phyloP scores from a whole-genome alignment of 108 stramenopile genomes.

The Skeletonema marinoi region DNA sequence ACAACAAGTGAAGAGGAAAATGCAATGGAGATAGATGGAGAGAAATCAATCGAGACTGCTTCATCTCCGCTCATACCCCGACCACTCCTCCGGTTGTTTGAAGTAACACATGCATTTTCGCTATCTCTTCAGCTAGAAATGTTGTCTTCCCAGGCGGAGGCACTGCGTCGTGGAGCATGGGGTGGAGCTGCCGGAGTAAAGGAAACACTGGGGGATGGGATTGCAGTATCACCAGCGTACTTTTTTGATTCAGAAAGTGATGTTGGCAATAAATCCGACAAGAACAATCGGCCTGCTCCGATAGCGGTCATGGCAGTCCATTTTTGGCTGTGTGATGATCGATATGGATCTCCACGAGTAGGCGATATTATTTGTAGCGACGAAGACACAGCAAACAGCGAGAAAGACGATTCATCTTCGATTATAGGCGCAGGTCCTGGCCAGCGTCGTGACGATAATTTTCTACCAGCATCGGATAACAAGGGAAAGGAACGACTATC shows the following conservation, averaged over 20 bases:
- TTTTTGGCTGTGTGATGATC: constrained; percentile 89
- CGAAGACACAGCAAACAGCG: constrained; percentile 1
- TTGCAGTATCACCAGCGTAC: constrained; percentile 78
- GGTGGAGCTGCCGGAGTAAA: constrained; percentile 29
- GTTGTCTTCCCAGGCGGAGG: constrained; percentile 82
- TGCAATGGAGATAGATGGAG: constrained; percentile 18
- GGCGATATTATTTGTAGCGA: constrained; percentile 46
- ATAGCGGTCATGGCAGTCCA: constrained; percentile 70
- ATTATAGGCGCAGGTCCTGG: constrained; percentile 1
- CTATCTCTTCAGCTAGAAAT: constrained; percentile 86
- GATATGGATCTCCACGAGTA: constrained; percentile 77
- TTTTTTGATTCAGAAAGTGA: constrained; percentile 50
- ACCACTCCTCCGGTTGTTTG: constrained; percentile 75
- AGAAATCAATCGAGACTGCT: background rate
- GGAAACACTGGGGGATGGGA: constrained; percentile 22
- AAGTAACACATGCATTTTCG: constrained; percentile 79
- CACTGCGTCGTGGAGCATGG: constrained; percentile 81
- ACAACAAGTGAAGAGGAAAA: constrained; percentile 5
- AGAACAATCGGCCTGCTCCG: constrained; percentile 8
- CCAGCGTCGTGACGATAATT: constrained; percentile 32
- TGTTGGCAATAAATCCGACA: background rate
- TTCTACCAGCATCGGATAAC: constrained; percentile 31
- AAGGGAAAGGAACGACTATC: constrained; percentile 61
- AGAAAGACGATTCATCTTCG: constrained; percentile 22
- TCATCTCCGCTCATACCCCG: constrained; percentile 40